Conservation (phyloP, 768 basidiomycete genomes). For the Xerocomellus dryophilus region DNA sequence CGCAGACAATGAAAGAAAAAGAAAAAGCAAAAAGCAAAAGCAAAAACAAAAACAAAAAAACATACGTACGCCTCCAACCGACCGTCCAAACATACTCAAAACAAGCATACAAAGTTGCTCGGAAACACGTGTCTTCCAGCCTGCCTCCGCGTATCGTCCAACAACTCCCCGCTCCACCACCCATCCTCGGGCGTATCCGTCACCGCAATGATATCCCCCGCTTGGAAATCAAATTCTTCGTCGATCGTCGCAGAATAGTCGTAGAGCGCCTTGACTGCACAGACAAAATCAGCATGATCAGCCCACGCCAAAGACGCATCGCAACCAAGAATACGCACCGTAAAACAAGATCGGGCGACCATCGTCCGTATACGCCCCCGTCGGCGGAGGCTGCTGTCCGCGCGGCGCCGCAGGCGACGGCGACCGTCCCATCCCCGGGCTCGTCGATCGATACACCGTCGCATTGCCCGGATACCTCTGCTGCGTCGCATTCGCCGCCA, state of each 20-base stretch:
- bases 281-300: no score
- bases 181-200: slow-evolving; percentile 93
- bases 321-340: slow-evolving; percentile 47
- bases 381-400: slow-evolving; percentile 46
- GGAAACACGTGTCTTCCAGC: slow-evolving; percentile 79
- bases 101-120: slow-evolving; percentile 83
- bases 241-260: slow-evolving; percentile 82
- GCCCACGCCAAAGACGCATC: no score
- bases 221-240: slow-evolving; percentile 95
- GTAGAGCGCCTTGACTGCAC: slow-evolving; percentile 81
- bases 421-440: slow-evolving; percentile 42
- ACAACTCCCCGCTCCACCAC: slow-evolving; percentile 92
- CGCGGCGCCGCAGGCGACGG: slow-evolving; percentile 48
- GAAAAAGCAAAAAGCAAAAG: neutral
- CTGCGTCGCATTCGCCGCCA: slow-evolving; percentile 33
- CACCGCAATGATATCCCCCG: slow-evolving; percentile 93
- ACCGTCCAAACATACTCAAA: slow-evolving; percentile 39
- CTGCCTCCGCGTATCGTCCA: slow-evolving; percentile 72
- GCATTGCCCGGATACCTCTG: slow-evolving; percentile 27
- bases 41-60: neutral
- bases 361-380: slow-evolving; percentile 77
- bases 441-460: slow-evolving; percentile 40
- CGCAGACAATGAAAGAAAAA: neutral
- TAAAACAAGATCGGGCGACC: slow-evolving; percentile 85
- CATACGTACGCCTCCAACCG: no score